Evolutionary conservation across 441 rosid genomes (phyloP), one percentile per base, ranked within the genome.

Genomic region (Erysimum cheiri): DNA sequence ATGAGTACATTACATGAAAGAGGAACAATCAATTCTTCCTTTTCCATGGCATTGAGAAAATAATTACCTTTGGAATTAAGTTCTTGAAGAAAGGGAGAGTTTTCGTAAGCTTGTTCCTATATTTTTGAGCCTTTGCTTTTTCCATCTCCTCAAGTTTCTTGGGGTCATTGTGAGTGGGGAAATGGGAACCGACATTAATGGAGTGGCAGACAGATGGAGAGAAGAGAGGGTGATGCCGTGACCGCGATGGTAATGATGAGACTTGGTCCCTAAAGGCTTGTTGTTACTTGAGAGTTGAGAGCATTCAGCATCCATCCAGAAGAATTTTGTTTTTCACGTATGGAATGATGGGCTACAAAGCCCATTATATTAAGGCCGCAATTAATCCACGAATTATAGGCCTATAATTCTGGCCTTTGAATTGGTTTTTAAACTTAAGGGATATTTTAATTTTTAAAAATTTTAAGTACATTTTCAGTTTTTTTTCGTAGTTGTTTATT

Each of bases 111-210:
- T 56, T 39, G 46, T 55, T 47, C 31, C 54, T 60, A 22, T 48
- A 40, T 46, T 3, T 41, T 35, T 35, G 24, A 32, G 2, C 10
- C 54, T 22, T 39, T 39, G 11, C 14, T 33, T 61, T 44, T 26
- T 35, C 11, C 17, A 7, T 22, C 8, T 67, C n/a, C 14, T 67
- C 36, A 31, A 5, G 17, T 46, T 13, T 55, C 8, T 13, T 32
- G 40, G 39, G 49, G 58, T 55, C 48, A 68, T 46, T 26, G 64
- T 37, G 70, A 39, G 46, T 74, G 58, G 49, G 50, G 43, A 8
- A 43, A 70, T 14, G 29, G 31, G 44, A 76, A 35, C 75, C 79
- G 64, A 76, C 58, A 64, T 52, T 59, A 37, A 64, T 66, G 79
- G 72, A 70, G 47, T 58, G 68, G 10, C 40, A 49, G 68, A 58